Base-by-base conservation (phyloP, 805 yeast genomes). In the Kockiozyma suomiensis region DNA sequence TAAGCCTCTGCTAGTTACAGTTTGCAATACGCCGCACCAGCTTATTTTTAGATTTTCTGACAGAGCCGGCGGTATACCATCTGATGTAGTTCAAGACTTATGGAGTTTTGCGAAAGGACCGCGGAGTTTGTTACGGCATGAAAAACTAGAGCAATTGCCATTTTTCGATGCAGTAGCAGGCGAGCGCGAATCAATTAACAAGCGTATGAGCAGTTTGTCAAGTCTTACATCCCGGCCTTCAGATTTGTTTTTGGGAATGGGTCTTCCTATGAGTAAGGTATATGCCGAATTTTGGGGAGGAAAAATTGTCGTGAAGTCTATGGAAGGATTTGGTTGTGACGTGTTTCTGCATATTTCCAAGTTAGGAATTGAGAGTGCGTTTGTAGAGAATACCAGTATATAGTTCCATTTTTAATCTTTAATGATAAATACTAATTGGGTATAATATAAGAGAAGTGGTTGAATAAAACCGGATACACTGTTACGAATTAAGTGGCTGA, bases 281-380 rank as follows among this genome's bases (percentile, higher is more conserved):
- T 93, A 93, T 70, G 90, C 96, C 0, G 97, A 93, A 68, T 93
- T 93, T 73, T 93, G 98, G 98, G 94, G 92, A 68, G 98, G 98
- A 5, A 88, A 87, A 53, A 74, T 93, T 52, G 86, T 85, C 60
- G 82, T 93, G 80, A 86, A 86, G 67, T 86, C 96, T 0, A 76
- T 93, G 53, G 93, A 90, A 61, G 97, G 97, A 1, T 90, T 87
- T 68, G 99, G 99, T 1, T 85, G 94, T 38, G 99, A 93, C 70
- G 91, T 93, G 0, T 86, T 87, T 61, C 75, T 94, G 69, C 84
- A 87, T 33, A 76, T 93, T 60, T 87, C 91, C 32, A 88, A 90
- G 71, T 79, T 90, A 58, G 97, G 97, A 45, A 78, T 81, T 53
- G 66, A 62, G 41, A 61, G 60, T 33, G 37, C 54, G 43, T 59